These are phyloP conservation scores for Fusarium sacchari DNA, from an alignment of 2,329 filamentous ascomycete species.

Conservation along the genomic window DNA sequence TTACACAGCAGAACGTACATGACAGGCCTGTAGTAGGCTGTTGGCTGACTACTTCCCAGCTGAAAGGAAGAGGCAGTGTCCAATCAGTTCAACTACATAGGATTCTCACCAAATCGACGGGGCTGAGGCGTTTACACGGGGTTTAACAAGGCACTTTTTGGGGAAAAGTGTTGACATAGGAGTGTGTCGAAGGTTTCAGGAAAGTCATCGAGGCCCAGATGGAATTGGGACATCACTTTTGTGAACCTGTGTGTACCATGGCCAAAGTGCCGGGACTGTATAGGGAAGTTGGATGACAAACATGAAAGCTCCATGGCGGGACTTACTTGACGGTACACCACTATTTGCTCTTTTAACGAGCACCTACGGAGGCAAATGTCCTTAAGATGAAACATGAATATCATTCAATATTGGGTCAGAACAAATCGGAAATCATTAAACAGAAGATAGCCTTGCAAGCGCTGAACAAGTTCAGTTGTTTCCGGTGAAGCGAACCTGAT, in stretches of 20 bases:
- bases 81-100: neutral
- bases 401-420: neutral
- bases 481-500: conserved; percentile 28
- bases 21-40: no score
- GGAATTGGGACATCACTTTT: neutral
- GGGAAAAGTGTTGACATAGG: neutral
- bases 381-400: neutral
- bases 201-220: neutral
- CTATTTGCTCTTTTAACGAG: neutral
- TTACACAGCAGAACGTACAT: neutral
- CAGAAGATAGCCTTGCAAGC: neutral
- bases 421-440: neutral
- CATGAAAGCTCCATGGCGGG: neutral
- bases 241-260: neutral
- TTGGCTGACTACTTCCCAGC: conserved; percentile 8
- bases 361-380: neutral
- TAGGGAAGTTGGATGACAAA: neutral
- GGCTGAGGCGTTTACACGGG: neutral
- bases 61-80: conserved; percentile 5
- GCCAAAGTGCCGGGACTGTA: neutral
- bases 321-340: neutral
- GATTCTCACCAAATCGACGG: neutral
- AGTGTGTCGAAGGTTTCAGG: neutral
- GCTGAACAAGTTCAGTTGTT: conserved; percentile 7
- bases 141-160: neutral